Base-by-base conservation (phyloP, 352 stramenopile genomes). In the Phytophthora megakarya region DNA sequence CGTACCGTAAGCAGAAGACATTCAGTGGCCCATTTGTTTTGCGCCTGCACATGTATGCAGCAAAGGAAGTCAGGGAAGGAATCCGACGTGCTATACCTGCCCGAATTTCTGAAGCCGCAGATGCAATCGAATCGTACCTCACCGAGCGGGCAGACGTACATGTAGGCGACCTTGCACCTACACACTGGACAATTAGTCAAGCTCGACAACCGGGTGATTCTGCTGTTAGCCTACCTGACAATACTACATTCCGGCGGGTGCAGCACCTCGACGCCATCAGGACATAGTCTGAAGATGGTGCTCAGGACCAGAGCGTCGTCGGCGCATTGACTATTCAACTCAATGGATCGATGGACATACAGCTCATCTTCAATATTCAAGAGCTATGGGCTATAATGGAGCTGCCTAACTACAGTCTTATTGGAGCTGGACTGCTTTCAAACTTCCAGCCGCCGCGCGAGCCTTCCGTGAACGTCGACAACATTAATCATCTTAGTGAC, bases 401-500 rank as follows among this genome's bases (percentile, higher is more conserved):
- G 10, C 30, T 59, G 8, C 38, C 37, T 3, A 59, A 46, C 38
- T 45, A 59, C 26, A 65, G 42, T 25, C 8, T 65, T n/a, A 35
- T 69, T 13, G 45, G 43, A 5, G 26, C 53, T 6, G 44, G 51
- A 3, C 8, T 69, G 1, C 46, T 69, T 18, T 46, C 51, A 3
- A 43, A 21, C 10, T 63, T 63, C 26, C 18, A 52, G 35, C 33
- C 44, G n/a, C 51, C 61, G n/a, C 3, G 1, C 1, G 51, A 63
- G 18, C 51, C 51, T 40, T 16, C 19, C 3, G 51, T 62, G 5
- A 37, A 65, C 47, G 51, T 60, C 9, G 46, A 65, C 5, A 40
- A 65, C 19, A 39, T 65, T 18, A 40, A 65, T 23, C 61, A 70
- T 44, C 32, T 40, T 18, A 52, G 47, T 45, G 26, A 64, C 49